Evolutionary conservation across 305 asterid species (phyloP), one percentile per base, ranked within the genome.

Genomic region (Solanum chacoense): DNA sequence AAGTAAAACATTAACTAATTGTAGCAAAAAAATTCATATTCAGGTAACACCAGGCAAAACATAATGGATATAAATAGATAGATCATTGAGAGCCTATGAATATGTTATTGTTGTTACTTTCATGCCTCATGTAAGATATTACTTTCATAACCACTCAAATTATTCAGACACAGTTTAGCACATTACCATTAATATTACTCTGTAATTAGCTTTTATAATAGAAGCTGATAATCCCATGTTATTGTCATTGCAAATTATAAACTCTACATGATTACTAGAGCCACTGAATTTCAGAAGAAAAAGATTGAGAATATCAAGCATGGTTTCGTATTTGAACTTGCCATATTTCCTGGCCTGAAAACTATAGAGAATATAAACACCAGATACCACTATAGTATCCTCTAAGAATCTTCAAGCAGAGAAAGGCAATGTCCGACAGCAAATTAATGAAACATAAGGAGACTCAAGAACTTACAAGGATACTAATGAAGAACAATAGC

Each of bases 381-480:
- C 0, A 80, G 1, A 40, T 24, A 80, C 67, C 67, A 40, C 67
- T 80, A 13, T 24, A 26, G 3, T 40, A 16, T 40, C 67, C 35
- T 38, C 42, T 83, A 6, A 83, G 40, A 55, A 29, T 28, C 72
- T 29, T 83, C 40, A 31, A 84, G 45, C 87, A 84, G 87, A 84
- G n/a, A 84, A 84, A 55, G 45, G 18, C 38, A 31, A 50, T 83
- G 26, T 50, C 71, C 24, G 0, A 81, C 0, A 12, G 8, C 28
- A 13, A 45, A 83, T 10, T 45, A 83, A 83, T 50, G 69, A 18
- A 83, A 50, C 38, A 29, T 50, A 83, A 29, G 32, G 73, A 83
- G 42, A 3, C 0, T 45, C 20, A 6, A 91, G 50, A 90, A 93
- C 99, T 95, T 94, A 97, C 99, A 96, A 90, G 73, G 93, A 88